A percentile compares a stretch with the other conserved stretches of the same genome.
These are phyloP conservation scores for Cymbopogon citratus DNA, from an alignment of 176 grass and related monocot species.

Conservation along the genomic window DNA sequence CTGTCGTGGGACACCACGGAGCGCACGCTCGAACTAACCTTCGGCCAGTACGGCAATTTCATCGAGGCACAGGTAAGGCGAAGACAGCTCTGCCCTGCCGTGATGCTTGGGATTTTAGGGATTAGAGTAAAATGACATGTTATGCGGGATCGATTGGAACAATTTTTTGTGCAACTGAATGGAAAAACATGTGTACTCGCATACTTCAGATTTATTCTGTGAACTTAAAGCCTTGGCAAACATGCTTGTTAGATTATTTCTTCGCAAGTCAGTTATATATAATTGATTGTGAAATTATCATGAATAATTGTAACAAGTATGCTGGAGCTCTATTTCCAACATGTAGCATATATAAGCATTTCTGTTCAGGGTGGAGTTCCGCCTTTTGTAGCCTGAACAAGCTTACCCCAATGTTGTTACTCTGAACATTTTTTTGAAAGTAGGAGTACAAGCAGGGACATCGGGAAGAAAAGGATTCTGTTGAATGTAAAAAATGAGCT, in stretches of 20 bases:
- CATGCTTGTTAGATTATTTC: background rate
- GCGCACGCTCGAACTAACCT: no score
- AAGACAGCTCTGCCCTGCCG: no score
- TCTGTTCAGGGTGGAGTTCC: background rate
- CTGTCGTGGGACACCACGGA: no score
- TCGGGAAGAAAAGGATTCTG: constrained; percentile 70
- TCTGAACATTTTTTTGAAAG: no score
- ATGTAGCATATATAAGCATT: background rate
- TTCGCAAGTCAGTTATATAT: background rate
- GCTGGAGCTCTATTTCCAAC: background rate
- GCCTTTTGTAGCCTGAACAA: background rate
- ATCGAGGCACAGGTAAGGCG: no score
- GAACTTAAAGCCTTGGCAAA: background rate
- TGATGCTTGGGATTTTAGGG: no score
- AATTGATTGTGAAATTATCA: background rate
- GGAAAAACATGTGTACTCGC: background rate
- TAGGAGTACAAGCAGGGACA: constrained; percentile 65
- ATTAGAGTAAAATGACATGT: background rate
- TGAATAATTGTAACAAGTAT: background rate
- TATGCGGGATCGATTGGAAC: background rate
- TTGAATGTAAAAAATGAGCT: constrained; percentile 57
- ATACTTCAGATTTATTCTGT: background rate
- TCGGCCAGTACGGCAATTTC: no score
- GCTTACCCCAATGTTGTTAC: no score
- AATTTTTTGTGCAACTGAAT: background rate